phyloP scores from a whole-genome alignment of 2,329 filamentous ascomycete species.

The Fusarium poae region DNA sequence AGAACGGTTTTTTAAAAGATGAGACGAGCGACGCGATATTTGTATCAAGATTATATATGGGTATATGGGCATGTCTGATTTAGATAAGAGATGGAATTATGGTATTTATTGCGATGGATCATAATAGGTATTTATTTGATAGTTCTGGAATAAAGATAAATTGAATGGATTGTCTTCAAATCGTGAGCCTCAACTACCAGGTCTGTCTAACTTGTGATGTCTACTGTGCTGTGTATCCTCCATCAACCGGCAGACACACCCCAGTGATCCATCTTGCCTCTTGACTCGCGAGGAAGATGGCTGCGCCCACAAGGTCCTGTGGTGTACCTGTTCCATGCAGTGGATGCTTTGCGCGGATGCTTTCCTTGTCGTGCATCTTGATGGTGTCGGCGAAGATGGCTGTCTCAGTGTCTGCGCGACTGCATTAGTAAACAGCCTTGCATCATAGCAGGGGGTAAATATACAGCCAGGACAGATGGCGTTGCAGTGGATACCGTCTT shows the following conservation, averaged over 20 bases:
- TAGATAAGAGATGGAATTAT: conserved; percentile 4
- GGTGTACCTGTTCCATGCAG: conserved; percentile 49
- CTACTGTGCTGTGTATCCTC: conserved; percentile 55
- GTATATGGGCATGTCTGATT: background rate
- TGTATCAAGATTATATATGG: conserved; percentile 26
- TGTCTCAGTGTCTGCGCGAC: conserved; percentile 42
- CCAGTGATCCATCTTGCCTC: conserved; percentile 60
- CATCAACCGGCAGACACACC: conserved; percentile 56
- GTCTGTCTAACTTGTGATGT: too few species aligned
- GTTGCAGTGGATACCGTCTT: conserved; percentile 64
- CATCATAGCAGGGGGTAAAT: fast-evolving
- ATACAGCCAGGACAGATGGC: conserved; percentile 65
- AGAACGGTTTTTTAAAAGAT: conserved; percentile 23
- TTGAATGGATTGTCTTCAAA: conserved; percentile 8
- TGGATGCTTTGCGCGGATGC: conserved; percentile 42
- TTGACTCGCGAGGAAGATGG: conserved; percentile 55
- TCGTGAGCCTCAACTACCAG: background rate
- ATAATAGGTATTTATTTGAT: conserved; percentile 10
- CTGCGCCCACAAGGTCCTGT: conserved; percentile 51
- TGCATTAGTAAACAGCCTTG: fast-evolving
- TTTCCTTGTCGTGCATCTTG: conserved; percentile 26
- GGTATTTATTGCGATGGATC: background rate
- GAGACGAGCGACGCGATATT: conserved; percentile 41
- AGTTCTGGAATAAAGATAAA: conserved; percentile 10
- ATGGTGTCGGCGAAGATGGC: conserved; percentile 48